These are phyloP conservation scores for Cylindricascospora bacillispora DNA, from an alignment of 1,139 yeast species.

Conservation along the genomic window DNA sequence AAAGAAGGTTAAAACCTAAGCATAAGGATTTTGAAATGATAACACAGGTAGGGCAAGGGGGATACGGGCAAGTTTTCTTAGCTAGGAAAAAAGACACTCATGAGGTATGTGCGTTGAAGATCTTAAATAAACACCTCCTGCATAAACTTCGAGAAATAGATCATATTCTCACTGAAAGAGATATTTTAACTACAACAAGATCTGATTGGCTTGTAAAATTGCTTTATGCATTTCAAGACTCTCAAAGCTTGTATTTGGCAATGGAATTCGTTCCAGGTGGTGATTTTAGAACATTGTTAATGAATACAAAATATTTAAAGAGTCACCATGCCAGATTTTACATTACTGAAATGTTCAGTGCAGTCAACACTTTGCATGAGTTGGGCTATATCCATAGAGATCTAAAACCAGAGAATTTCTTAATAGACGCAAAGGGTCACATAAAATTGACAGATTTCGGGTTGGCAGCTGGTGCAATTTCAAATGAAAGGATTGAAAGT, in stretches of 20 bases:
- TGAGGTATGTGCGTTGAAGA: slow-evolving; percentile 92
- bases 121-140: slow-evolving; percentile 74
- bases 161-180: slow-evolving; percentile 92
- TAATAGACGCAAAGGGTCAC: slow-evolving; percentile 90
- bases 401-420: slow-evolving; percentile 91
- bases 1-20: slow-evolving; percentile 81
- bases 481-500: slow-evolving; percentile 85
- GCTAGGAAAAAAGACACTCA: slow-evolving; percentile 91
- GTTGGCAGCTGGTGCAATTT: slow-evolving; percentile 90
- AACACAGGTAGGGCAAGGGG: slow-evolving; percentile 99
- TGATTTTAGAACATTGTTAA: slow-evolving; percentile 86
- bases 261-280: slow-evolving; percentile 99
- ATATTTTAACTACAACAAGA: slow-evolving; percentile 85
- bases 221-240: slow-evolving; percentile 89
- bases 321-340: slow-evolving; percentile 96
- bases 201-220: slow-evolving; percentile 93
- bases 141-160: slow-evolving; percentile 89
- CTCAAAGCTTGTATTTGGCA: slow-evolving; percentile 81
- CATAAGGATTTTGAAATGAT: slow-evolving; percentile 92
- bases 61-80: slow-evolving; percentile 92
- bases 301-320: slow-evolving; percentile 82
- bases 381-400: slow-evolving; percentile 96
- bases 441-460: slow-evolving; percentile 97
- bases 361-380: slow-evolving; percentile 86
- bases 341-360: slow-evolving; percentile 89